phyloP scores from a whole-genome alignment of 176 grass and related monocot species.

The Oryza longistaminata region DNA sequence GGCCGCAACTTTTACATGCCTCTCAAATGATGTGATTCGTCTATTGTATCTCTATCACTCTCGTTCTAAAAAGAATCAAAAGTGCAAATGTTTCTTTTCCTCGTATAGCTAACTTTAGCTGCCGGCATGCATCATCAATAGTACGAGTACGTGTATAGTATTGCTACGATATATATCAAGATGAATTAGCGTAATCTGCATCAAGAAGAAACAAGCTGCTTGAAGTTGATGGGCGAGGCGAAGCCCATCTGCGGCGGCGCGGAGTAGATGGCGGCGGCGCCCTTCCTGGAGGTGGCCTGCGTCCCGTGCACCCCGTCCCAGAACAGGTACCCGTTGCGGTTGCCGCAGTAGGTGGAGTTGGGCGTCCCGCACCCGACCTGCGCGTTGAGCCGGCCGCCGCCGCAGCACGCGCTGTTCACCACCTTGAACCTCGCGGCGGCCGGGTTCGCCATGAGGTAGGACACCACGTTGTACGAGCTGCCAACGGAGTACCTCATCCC shows the following conservation, averaged over 20 bases:
- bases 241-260: constrained; percentile 37
- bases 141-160: background rate
- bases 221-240: constrained; percentile 55
- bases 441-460: constrained; percentile 32
- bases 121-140: background rate
- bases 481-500: constrained; percentile 53
- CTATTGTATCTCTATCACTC: background rate
- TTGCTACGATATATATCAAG: background rate
- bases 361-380: constrained; percentile 40
- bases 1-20: background rate
- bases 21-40: background rate
- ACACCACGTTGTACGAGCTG: constrained; percentile 53
- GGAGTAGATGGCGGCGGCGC: constrained; percentile 44
- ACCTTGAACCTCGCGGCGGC: constrained; percentile 31
- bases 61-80: background rate
- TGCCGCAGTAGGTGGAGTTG: constrained; percentile 53
- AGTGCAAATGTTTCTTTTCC: background rate
- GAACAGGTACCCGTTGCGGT: constrained; percentile 43
- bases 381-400: constrained; percentile 41
- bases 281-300: constrained; percentile 49
- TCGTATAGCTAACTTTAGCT: too few species aligned
- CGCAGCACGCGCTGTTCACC: constrained; percentile 63
- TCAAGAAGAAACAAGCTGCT: constrained; percentile 49
- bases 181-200: background rate
- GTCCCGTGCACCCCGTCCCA: constrained; percentile 65